Evolutionary conservation across 345 rosid species (phyloP).

Genomic region (Populus euphratica): DNA sequence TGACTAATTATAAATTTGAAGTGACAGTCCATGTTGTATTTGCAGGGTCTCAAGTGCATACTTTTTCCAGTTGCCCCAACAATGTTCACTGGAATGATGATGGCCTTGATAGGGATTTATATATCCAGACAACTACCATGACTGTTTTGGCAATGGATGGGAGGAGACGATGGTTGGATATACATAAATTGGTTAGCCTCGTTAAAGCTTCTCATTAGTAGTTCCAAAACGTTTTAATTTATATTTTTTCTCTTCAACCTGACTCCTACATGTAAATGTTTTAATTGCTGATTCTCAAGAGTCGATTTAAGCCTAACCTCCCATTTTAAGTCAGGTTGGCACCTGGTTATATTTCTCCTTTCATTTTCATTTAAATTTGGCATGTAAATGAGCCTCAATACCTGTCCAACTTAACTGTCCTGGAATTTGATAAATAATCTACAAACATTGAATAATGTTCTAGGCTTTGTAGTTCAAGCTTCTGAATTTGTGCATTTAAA

Average conservation of each 20-base stretch:
- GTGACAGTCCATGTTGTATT: slow-evolving; percentile 10
- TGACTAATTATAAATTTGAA: neutral
- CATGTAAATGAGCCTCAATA: neutral
- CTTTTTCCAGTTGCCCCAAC: slow-evolving; percentile 50
- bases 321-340: neutral
- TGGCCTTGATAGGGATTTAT: slow-evolving; percentile 88
- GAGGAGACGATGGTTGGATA: slow-evolving; percentile 96
- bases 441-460: neutral
- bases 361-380: neutral
- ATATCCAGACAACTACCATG: slow-evolving; percentile 70
- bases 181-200: slow-evolving; percentile 68
- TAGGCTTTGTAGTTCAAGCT: neutral
- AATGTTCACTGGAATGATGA: slow-evolving; percentile 73
- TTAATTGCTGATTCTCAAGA: neutral
- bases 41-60: slow-evolving; percentile 55
- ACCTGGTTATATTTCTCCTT: no score
- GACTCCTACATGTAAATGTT: neutral
- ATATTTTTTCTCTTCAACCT: neutral
- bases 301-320: neutral
- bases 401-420: neutral
- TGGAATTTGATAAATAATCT: neutral
- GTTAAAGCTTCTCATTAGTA: slow-evolving; percentile 12
- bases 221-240: neutral
- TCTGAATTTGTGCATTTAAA: neutral
- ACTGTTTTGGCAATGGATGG: slow-evolving; percentile 99